A percentile compares a stretch with the other conserved stretches of the same genome.
These are phyloP conservation scores for Trichophyton verrucosum DNA, from an alignment of 2,329 filamentous ascomycete genomes.

Conservation along the genomic window DNA sequence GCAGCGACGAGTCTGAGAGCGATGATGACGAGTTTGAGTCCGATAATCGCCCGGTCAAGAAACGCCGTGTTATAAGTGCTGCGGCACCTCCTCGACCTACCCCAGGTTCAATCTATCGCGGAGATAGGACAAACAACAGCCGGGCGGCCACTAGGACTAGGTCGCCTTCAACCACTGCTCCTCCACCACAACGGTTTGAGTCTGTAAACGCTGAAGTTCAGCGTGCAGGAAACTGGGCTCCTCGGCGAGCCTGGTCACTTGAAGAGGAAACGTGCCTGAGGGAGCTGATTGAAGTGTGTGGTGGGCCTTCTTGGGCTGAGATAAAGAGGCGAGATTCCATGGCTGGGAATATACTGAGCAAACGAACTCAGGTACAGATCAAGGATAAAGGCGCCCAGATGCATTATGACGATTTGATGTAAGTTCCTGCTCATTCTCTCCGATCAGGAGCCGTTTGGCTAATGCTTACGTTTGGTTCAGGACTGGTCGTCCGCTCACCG, in stretches of 20 bases:
- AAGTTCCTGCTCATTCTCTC: neutral
- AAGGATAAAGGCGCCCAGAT: neutral
- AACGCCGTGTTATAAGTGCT: neutral
- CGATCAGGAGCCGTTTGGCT: neutral
- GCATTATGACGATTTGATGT: constrained; percentile 3
- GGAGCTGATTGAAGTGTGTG: neutral
- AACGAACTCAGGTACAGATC: neutral
- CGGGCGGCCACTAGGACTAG: neutral
- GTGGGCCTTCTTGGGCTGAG: neutral
- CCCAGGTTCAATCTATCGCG: neutral
- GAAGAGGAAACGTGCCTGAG: neutral
- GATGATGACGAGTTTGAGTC: constrained; percentile 22
- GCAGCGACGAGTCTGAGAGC: neutral
- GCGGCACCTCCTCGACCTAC: neutral
- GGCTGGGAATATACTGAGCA: neutral
- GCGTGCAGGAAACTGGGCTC: neutral
- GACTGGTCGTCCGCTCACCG: neutral
- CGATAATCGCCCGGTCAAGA: constrained; percentile 14
- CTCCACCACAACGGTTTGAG: constrained; percentile 1
- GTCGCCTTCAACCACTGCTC: neutral
- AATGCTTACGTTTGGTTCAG: neutral
- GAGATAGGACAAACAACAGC: neutral
- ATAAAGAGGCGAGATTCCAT: neutral
- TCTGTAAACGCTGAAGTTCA: neutral
- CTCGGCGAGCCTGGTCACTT: neutral